These are phyloP conservation scores for Colletotrichum sp. DNA, from an alignment of 2,329 filamentous ascomycete species.

Conservation along the genomic window DNA sequence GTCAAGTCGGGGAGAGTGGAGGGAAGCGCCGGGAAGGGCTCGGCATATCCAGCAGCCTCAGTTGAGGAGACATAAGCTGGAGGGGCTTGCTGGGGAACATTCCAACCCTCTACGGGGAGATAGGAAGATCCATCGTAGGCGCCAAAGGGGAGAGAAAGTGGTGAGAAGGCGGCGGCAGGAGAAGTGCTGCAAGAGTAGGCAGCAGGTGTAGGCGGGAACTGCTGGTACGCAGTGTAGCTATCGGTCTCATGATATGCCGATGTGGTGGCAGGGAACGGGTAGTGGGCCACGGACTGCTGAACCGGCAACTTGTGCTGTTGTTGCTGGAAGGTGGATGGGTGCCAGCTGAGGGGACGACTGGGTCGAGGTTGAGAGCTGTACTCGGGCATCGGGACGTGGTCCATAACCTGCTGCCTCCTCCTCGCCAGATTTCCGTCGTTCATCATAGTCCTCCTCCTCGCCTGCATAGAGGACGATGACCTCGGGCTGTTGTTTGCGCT, in stretches of 20 bases:
- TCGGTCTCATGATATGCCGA: conserved; percentile 47
- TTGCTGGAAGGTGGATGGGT: conserved; percentile 61
- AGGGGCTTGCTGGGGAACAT: conserved; percentile 32
- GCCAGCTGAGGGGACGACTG: conserved; percentile 76
- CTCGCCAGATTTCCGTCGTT: conserved; percentile 51
- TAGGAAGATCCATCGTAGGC: conserved; percentile 43
- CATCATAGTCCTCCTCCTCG: conserved; percentile 62
- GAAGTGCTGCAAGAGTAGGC: conserved; percentile 65
- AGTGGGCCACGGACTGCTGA: conserved; percentile 38
- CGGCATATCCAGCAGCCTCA: conserved; percentile 29
- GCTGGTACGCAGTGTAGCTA: conserved; percentile 43
- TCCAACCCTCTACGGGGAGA: conserved; percentile 44
- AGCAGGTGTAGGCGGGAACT: conserved; percentile 57
- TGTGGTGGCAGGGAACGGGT: conserved; percentile 41
- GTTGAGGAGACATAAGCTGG: conserved; percentile 31
- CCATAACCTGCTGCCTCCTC: conserved; percentile 51
- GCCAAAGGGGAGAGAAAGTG: conserved; percentile 53
- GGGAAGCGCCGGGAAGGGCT: conserved; percentile 34
- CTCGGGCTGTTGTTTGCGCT: conserved; percentile 75
- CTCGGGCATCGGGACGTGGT: conserved; percentile 46
- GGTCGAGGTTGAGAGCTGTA: conserved; percentile 39
- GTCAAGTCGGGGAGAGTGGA: conserved; percentile 17
- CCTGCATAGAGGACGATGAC: conserved; percentile 50
- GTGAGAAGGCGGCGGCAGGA: conserved; percentile 60
- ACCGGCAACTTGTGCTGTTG: conserved; percentile 37